phyloP scores from a whole-genome alignment of 2,329 filamentous ascomycete species.

The Colletotrichum echinochloae region DNA sequence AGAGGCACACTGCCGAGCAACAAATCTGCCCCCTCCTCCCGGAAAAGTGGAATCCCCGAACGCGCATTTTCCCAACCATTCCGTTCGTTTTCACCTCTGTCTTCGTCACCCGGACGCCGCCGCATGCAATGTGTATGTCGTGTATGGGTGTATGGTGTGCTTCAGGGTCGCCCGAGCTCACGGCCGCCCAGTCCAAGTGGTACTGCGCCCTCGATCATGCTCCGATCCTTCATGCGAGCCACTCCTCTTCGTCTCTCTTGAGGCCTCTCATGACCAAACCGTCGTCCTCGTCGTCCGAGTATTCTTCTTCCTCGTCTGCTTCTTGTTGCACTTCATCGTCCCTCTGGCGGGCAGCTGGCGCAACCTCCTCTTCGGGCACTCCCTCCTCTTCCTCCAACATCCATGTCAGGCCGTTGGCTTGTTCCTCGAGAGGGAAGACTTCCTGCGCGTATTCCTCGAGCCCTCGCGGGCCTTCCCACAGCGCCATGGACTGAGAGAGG shows the following conservation, averaged over 20 bases:
- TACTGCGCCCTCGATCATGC: background rate
- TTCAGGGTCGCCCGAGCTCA: slow-evolving; percentile 8
- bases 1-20: slow-evolving; percentile 11
- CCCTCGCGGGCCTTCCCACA: slow-evolving; percentile 93
- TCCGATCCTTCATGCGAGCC: slow-evolving; percentile 60
- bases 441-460: slow-evolving; percentile 96
- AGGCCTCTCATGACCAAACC: slow-evolving; percentile 68
- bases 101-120: slow-evolving; percentile 31
- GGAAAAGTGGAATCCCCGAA: slow-evolving; percentile 15
- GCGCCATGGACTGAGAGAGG: slow-evolving; percentile 78
- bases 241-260: slow-evolving; percentile 70
- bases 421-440: slow-evolving; percentile 93
- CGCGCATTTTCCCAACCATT: slow-evolving; percentile 28
- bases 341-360: slow-evolving; percentile 41
- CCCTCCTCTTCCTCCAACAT: slow-evolving; percentile 74
- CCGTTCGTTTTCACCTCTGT: slow-evolving; percentile 18
- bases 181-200: slow-evolving; percentile 22
- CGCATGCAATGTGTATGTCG: slow-evolving; percentile 35
- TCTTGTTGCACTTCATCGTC: slow-evolving; percentile 49
- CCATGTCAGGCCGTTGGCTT: slow-evolving; percentile 93
- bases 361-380: slow-evolving; percentile 48
- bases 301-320: slow-evolving; percentile 56
- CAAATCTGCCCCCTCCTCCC: slow-evolving; percentile 11
- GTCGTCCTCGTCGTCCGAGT: slow-evolving; percentile 68
- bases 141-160: slow-evolving; percentile 19